Percentiles rank a stretch among this genome's conserved stretches.
These are phyloP conservation scores for Calonectria pseudoreteaudii DNA, from an alignment of 2,329 filamentous ascomycete species.

Conservation along the genomic window DNA sequence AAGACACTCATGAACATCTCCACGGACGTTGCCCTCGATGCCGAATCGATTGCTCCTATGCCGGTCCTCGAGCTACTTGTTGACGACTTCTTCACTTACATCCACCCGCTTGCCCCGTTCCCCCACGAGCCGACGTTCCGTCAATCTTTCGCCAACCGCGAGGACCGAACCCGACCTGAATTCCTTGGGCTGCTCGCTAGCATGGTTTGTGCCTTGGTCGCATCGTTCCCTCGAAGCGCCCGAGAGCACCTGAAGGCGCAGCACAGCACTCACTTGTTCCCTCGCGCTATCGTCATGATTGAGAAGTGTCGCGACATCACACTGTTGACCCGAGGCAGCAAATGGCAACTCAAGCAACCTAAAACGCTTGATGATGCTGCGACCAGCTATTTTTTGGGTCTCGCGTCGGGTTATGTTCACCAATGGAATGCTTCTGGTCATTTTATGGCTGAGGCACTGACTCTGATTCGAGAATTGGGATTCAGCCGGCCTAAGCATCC, in stretches of 20 bases:
- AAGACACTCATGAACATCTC: slow-evolving; percentile 62
- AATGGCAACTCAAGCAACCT: slow-evolving; percentile 59
- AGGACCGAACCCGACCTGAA: slow-evolving; percentile 73
- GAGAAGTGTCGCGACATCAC: slow-evolving; percentile 78
- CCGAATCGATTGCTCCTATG: slow-evolving; percentile 78
- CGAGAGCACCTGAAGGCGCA: slow-evolving; percentile 76
- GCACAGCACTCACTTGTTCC: slow-evolving; percentile 73
- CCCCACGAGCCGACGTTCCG: slow-evolving; percentile 84
- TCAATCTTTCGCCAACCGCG: slow-evolving; percentile 73
- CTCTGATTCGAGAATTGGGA: slow-evolving; percentile 75
- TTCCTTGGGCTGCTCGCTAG: slow-evolving; percentile 79
- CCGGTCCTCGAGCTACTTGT: slow-evolving; percentile 76
- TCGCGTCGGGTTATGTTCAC: slow-evolving; percentile 75
- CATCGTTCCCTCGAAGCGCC: slow-evolving; percentile 80
- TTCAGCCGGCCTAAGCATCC: slow-evolving; percentile 68
- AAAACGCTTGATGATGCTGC: slow-evolving; percentile 68
- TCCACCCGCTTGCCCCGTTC: slow-evolving; percentile 81
- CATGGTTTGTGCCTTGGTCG: slow-evolving; percentile 80
- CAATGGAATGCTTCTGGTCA: slow-evolving; percentile 75
- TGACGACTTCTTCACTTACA: slow-evolving; percentile 87
- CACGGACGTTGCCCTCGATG: slow-evolving; percentile 59
- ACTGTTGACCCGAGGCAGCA: slow-evolving; percentile 72
- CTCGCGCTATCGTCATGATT: slow-evolving; percentile 76
- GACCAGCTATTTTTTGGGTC: slow-evolving; percentile 80
- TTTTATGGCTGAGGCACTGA: slow-evolving; percentile 79